phyloP scores from a whole-genome alignment of 2,329 filamentous ascomycete genomes.

The Corniculantispora saksenae region DNA sequence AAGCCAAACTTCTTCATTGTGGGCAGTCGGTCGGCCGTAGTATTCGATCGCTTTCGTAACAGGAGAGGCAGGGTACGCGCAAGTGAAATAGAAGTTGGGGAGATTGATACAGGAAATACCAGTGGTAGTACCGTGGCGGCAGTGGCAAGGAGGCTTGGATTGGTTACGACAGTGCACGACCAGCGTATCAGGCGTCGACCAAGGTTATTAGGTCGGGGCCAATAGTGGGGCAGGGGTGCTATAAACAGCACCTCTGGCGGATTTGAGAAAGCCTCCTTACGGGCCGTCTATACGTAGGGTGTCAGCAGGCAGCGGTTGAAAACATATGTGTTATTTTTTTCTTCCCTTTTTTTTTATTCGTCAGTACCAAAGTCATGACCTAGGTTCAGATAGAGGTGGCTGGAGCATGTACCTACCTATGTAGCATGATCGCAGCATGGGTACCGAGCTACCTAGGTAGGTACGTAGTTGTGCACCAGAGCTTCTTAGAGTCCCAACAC shows the following conservation, averaged over 20 bases:
- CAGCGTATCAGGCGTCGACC: conserved; percentile 10
- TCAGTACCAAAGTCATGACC: no score
- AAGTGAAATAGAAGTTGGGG: neutral
- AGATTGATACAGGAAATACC: neutral
- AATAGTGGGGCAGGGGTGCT: neutral
- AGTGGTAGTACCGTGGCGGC: neutral
- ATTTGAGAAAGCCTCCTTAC: neutral
- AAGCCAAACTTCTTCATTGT: conserved; percentile 63
- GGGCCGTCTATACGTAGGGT: neutral
- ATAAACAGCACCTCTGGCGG: neutral
- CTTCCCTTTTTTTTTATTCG: no score
- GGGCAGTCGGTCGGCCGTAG: neutral
- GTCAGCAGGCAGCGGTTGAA: neutral
- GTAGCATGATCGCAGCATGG: no score
- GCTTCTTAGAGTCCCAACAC: no score
- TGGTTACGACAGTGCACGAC: neutral
- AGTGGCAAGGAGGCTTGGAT: conserved; percentile 14
- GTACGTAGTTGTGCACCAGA: no score
- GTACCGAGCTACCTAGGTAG: no score
- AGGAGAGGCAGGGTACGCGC: neutral
- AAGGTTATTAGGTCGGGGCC: neutral
- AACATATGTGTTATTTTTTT: no score
- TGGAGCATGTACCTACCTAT: no score
- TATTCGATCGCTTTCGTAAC: neutral
- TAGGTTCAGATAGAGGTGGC: no score